Conservation (phyloP, 306 rosid species). For the Cucumis melo region DNA sequence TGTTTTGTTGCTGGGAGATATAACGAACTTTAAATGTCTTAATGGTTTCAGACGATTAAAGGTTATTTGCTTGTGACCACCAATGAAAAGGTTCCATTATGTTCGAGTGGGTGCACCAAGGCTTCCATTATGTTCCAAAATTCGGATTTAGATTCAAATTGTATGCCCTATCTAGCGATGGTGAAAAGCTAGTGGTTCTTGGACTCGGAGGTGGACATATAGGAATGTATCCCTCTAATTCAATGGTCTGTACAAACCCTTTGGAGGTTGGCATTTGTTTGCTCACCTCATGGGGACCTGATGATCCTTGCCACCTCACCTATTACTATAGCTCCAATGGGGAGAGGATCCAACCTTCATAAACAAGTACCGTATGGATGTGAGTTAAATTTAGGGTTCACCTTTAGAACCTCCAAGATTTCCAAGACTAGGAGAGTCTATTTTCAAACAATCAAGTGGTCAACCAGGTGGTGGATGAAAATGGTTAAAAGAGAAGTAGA, state of each 20-base stretch:
- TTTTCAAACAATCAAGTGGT: constrained; percentile 59
- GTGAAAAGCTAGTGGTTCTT: constrained; percentile 66
- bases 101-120: constrained; percentile 65
- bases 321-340: constrained; percentile 48
- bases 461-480: constrained; percentile 74
- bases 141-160: constrained; percentile 17
- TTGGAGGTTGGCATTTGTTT: constrained; percentile 80
- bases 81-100: constrained; percentile 58
- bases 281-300: constrained; percentile 99
- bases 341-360: no score
- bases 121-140: constrained; percentile 53
- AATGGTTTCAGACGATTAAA: constrained; percentile 60
- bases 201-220: constrained; percentile 93
- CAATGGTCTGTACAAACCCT: constrained; percentile 89
- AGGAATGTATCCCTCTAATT: constrained; percentile 68
- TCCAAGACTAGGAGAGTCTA: constrained; percentile 58
- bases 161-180: constrained; percentile 63
- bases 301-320: constrained; percentile 67
- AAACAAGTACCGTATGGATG: no score
- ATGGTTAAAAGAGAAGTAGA: no score
- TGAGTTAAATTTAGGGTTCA: constrained; percentile 66
- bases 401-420: constrained; percentile 78
- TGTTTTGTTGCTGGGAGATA: constrained; percentile 67
- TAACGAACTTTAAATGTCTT: constrained; percentile 76
- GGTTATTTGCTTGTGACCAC: constrained; percentile 61